These are phyloP conservation scores for Cryptomeria japonica DNA, from an alignment of 75 land plant genomes.

Conservation along the genomic window DNA sequence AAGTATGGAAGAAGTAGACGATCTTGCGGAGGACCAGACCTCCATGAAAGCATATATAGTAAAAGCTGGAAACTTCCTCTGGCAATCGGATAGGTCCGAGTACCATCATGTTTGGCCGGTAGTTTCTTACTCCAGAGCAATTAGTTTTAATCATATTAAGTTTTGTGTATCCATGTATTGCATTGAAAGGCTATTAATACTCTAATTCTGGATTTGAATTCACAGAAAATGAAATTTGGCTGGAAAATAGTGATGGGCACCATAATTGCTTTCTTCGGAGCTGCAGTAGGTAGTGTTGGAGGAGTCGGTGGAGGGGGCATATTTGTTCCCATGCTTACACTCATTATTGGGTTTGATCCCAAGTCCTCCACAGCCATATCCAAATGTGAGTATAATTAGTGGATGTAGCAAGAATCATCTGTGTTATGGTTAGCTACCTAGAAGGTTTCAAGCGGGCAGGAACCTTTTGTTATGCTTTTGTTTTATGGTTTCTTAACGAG, in stretches of 20 bases:
- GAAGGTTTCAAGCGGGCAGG: neutral
- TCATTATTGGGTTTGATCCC: constrained; percentile 72
- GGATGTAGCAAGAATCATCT: too few species aligned
- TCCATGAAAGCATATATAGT: neutral
- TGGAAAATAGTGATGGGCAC: constrained; percentile 69
- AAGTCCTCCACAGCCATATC: constrained; percentile 85
- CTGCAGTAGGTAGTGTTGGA: constrained; percentile 76
- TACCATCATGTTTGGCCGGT: constrained; percentile 75
- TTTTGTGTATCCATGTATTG: neutral
- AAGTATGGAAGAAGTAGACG: neutral
- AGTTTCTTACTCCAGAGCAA: neutral
- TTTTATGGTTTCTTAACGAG: neutral
- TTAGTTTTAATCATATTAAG: neutral
- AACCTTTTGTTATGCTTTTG: neutral
- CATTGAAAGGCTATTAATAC: neutral
- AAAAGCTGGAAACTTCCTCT: constrained; percentile 35
- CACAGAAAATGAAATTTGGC: constrained; percentile 47
- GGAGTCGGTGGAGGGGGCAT: constrained; percentile 93
- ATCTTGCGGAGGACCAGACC: neutral
- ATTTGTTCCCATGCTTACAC: constrained; percentile 78
- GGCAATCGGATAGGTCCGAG: constrained; percentile 33
- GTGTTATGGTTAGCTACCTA: neutral
- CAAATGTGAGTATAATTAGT: constrained; percentile 48
- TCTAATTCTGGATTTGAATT: neutral
- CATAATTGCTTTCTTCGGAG: constrained; percentile 67